These are phyloP conservation scores for Talaromyces amestolkiae DNA, from an alignment of 2,329 filamentous ascomycete genomes.

Conservation along the genomic window DNA sequence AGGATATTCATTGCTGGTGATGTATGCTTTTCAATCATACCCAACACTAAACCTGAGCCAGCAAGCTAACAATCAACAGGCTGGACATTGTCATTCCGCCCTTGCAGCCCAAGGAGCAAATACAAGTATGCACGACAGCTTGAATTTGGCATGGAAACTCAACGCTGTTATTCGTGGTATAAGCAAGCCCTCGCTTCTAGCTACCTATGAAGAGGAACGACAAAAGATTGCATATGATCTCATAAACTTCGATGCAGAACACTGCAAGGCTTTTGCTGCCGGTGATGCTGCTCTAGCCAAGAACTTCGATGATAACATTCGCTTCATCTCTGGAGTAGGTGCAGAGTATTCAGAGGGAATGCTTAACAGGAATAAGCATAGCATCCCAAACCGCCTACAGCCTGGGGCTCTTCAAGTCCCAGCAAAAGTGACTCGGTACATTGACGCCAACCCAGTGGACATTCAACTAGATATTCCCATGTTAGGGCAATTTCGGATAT, in stretches of 20 bases:
- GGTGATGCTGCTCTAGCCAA: conserved; percentile 64
- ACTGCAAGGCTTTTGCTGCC: conserved; percentile 54
- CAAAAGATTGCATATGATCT: conserved; percentile 35
- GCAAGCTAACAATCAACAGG: conserved; percentile 21
- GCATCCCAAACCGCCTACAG: conserved; percentile 36
- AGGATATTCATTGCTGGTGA: conserved; percentile 70
- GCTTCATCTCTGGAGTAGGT: conserved; percentile 71
- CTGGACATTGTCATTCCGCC: conserved; percentile 33
- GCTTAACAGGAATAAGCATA: conserved; percentile 51
- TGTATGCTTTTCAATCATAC: conserved; percentile 36
- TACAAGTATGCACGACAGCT: conserved; percentile 38
- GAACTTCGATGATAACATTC: conserved; percentile 69
- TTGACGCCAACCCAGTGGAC: conserved; percentile 75
- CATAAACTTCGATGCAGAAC: conserved; percentile 38
- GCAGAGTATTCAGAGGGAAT: conserved; percentile 65
- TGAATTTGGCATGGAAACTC: conserved; percentile 38
- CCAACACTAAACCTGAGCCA: not conserved
- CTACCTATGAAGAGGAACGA: conserved; percentile 34
- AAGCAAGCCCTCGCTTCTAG: conserved; percentile 25
- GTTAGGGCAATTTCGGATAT: conserved; percentile 73
- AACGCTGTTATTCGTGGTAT: conserved; percentile 30
- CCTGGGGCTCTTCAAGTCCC: conserved; percentile 56
- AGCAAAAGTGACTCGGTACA: conserved; percentile 68
- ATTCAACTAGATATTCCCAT: conserved; percentile 75
- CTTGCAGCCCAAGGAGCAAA: conserved; percentile 36